These are phyloP conservation scores for Melaleuca quinquenervia DNA, from an alignment of 345 rosid genomes.

Conservation along the genomic window DNA sequence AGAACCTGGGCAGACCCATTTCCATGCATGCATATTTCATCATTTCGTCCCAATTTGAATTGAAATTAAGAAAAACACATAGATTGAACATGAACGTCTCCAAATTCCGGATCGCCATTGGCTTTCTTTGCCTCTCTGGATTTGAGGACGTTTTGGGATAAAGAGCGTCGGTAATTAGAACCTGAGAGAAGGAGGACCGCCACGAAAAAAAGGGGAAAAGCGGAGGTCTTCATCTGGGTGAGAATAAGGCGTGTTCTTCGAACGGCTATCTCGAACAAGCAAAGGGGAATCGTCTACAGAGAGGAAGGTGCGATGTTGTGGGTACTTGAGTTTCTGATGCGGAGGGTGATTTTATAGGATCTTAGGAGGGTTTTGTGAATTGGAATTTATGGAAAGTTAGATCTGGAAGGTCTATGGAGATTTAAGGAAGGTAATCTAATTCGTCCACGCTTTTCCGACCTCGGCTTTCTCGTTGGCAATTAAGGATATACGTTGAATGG, in stretches of 20 bases:
- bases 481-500: neutral
- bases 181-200: neutral
- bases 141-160: neutral
- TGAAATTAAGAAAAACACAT: neutral
- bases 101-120: neutral
- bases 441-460: neutral
- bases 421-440: neutral
- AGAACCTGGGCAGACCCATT: neutral
- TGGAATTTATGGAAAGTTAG: neutral
- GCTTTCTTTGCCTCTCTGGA: neutral
- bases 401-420: neutral
- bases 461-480: neutral
- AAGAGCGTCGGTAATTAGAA: neutral
- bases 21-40: neutral
- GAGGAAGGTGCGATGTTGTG: neutral
- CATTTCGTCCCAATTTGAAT: neutral
- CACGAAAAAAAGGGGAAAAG: neutral
- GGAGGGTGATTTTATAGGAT: neutral
- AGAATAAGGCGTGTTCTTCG: neutral
- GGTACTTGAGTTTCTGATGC: neutral
- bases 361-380: neutral
- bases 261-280: neutral
- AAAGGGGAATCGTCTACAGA: neutral
- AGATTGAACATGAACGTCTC: neutral
- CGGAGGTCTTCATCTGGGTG: neutral